Evolutionary conservation across 2,329 filamentous ascomycete genomes (phyloP).

Genomic region (Arthroderma sp.): DNA sequence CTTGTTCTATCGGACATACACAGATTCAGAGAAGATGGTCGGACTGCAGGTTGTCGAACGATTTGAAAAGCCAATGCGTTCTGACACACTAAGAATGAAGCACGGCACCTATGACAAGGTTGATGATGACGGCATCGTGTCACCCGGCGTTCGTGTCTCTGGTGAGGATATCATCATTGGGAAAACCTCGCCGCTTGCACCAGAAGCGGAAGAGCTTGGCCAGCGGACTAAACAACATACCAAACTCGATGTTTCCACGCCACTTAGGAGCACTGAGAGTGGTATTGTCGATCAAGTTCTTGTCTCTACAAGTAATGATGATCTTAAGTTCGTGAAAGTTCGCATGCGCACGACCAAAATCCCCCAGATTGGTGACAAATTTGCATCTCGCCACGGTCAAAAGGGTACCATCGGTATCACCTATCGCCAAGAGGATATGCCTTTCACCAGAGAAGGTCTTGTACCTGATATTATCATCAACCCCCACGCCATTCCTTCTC

Average conservation of each 20-base stretch:
- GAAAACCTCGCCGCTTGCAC: slow-evolving; percentile 88
- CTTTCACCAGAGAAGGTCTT: slow-evolving; percentile 83
- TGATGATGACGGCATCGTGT: slow-evolving; percentile 89
- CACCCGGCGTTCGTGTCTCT: slow-evolving; percentile 84
- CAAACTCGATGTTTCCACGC: slow-evolving; percentile 91
- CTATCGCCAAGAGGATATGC: slow-evolving; percentile 97
- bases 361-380: slow-evolving; percentile 97
- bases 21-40: slow-evolving; percentile 90
- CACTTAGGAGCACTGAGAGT: slow-evolving; percentile 85
- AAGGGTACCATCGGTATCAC: slow-evolving; percentile 99
- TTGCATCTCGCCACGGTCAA: slow-evolving; percentile 96
- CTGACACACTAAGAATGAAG: slow-evolving; percentile 81
- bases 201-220: slow-evolving; percentile 84
- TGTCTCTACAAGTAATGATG: slow-evolving; percentile 87
- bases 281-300: slow-evolving; percentile 92
- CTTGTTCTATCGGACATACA: slow-evolving; percentile 95
- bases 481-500: slow-evolving; percentile 96
- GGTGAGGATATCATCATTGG: slow-evolving; percentile 99
- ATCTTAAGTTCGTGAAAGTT: slow-evolving; percentile 91
- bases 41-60: slow-evolving; percentile 84
- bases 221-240: slow-evolving; percentile 81
- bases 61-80: slow-evolving; percentile 87
- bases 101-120: slow-evolving; percentile 95
- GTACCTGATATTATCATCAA: slow-evolving; percentile 97
- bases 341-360: slow-evolving; percentile 95